Evolutionary conservation across 73 alveolate genomes (phyloP).

Genomic region (Paramecium octaurelia): DNA sequence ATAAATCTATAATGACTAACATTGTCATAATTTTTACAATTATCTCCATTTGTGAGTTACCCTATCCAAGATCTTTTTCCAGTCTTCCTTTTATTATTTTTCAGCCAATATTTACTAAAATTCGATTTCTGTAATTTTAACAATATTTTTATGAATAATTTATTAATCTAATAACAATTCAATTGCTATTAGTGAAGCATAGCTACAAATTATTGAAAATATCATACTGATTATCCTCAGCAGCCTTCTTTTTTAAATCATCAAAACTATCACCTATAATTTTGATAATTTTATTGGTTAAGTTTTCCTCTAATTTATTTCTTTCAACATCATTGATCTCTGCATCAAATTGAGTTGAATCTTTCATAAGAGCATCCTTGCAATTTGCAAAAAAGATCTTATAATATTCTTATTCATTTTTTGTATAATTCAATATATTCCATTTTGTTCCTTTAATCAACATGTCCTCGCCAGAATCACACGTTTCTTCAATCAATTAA

Average conservation of each 20-base stretch:
- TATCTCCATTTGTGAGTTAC: not conserved
- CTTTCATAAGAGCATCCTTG: not conserved
- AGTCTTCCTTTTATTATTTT: not conserved
- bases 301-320: not conserved
- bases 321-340: not conserved
- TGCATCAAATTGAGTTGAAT: not conserved
- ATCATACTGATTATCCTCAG: not conserved
- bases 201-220: not conserved
- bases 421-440: not conserved
- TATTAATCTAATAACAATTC: slow-evolving; percentile 10
- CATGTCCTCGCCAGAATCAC: not conserved
- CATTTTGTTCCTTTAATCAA: not conserved
- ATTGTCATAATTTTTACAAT: not conserved
- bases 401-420: slow-evolving; percentile 40
- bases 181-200: not conserved
- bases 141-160: not conserved
- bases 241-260: not conserved
- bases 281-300: not conserved
- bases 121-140: not conserved
- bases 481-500: not conserved
- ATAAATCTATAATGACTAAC: not conserved
- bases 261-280: not conserved
- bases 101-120: not conserved
- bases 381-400: not conserved
- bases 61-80: not conserved